Base-by-base conservation (phyloP, 1,284 basidiomycete species). In the Sporisorium exsertum region DNA sequence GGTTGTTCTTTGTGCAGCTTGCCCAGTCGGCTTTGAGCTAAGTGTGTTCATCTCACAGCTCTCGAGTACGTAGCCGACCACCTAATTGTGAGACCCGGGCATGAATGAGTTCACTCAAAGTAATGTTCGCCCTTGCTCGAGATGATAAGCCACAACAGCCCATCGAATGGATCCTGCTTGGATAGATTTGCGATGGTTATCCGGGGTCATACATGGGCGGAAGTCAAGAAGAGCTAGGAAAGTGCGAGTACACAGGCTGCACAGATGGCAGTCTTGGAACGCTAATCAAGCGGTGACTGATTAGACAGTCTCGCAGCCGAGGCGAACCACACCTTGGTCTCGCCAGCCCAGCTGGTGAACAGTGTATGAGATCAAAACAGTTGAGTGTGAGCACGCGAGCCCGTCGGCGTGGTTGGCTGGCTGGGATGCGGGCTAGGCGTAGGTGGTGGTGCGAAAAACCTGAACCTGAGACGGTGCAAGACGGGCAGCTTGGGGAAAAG, bases 401-500 rank as follows among this genome's bases (percentile, higher is more conserved):
- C 61, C 7, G 75, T 79, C 6, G 80, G 80, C 16, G 80, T 81
- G n/a, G 76, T 67, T 22, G 80, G 80, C 35, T 63, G 63, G 35
- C 72, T 78, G 0, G 74, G 75, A 58, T 77, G 61, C 33, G 78
- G 75, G 56, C 72, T 76, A 18, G 70, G 62, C 26, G 75, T 78
- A 27, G 70, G 74, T 22, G 65, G 61, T 33, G 65, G 63, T 1
- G 58, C 64, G 29, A 71, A 66, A 43, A 77, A 72, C 58, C 72
- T 73, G 64, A 81, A 80, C 18, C 80, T 47, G 33, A 81, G 65
- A 3, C 80, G 67, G 50, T 81, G 80, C 40, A 83, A 60, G 87
- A 93, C 90, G 50, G 96, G 96, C n/a, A 99, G 89, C 87, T 99
- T 99, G 50, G 97, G 95, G 81, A 98, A 92, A 54, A 99, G 90